Evolutionary conservation across 768 basidiomycete species (phyloP), one percentile per base, ranked within the genome.

Genomic region (Basidioascus undulatus): DNA sequence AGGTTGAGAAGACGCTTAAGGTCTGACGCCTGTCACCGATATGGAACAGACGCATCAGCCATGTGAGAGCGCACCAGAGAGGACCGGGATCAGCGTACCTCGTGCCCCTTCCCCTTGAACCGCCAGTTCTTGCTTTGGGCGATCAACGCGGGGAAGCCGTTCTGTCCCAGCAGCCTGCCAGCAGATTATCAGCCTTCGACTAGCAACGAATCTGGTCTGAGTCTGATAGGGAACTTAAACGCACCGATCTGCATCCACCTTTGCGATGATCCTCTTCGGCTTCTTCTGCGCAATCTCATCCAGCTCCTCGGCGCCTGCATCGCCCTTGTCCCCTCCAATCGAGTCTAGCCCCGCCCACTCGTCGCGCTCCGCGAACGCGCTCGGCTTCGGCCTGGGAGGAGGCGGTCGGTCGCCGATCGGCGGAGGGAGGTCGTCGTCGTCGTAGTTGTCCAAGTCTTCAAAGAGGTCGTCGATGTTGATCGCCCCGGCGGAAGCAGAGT

Each of bases 71-170:
- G 38, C 30, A 20, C 19, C 42, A 23, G 7, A 39, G 23, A 45
- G 21, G 35, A 34, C 34, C 19, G 13, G 4, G 13, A 18, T 7
- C 47, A 56, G 44, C 57, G 32, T 40, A 83, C 89, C 68, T 98
- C 92, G 51, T 82, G 72, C 0, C 87, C 87, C 55, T 92, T 94
- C 6, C 86, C 87, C 49, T 72, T 76, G 15, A 72, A 65, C 48
- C 69, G 75, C 59, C 89, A 80, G 43, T 68, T 61, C 59, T 81
- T 82, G 21, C 75, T 67, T 39, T 74, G 69, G 43, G 74, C 66
- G 38, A 83, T 68, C 33, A 98, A 65, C 36, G 68, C 65, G 2
- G 80, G 82, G 50, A 98, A 76, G 1, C 92, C 87, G 24, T 66
- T 63, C 4, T 68, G 59, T 5, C 74, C 72, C 12, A 86, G 59